Base-by-base conservation (phyloP, 2,329 filamentous ascomycete species). In the Piedraia hortae region DNA sequence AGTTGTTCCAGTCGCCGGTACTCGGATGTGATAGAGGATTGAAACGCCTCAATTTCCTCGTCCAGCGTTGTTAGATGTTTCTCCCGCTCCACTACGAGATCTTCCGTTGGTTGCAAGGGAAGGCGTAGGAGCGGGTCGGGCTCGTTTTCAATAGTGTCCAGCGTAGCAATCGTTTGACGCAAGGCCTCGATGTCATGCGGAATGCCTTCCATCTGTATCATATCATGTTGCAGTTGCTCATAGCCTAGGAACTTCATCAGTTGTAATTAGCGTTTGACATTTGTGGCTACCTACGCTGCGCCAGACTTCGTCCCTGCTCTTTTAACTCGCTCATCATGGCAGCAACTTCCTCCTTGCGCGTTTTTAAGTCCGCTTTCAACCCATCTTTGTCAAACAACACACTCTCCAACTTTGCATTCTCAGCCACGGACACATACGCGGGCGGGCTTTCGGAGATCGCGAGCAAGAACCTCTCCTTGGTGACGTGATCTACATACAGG, bases 401-500 rank as follows among this genome's bases (percentile, higher is more conserved):
- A 25, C 59, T 53, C 40, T 85, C 75, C 12, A 89, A 48, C 26
- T 68, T 65, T 21, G 69, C 51, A 41, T 91, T 93, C 39, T 93
- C 80, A 34, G 67, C 60, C 19, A 68, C 62, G 18, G 69, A 69
- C 26, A 89, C 73, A 20, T 93, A 70, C 9, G 80, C 56, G 0
- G 82, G 85, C 21, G 80, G 77, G 30, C 90, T 74, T 30, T 75
- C 77, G 9, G 88, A 77, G 34, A 93, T 88, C 31, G 74, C 69
- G 33, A 78, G 74, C 24, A 97, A 68, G 45, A 91, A 93, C 39
- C 90, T 89, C 45, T 97, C 85, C 48, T 93, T 97, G 19, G 82
- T 93, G 30, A 93, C 78, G 53, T 93, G 85, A 48, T 97, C 85
- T 35, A 91, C 72, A 47, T 93, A 93, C 31, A 74, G 88, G 53